Conservation (phyloP, 1,139 yeast genomes). For the Spathaspora sp. region DNA sequence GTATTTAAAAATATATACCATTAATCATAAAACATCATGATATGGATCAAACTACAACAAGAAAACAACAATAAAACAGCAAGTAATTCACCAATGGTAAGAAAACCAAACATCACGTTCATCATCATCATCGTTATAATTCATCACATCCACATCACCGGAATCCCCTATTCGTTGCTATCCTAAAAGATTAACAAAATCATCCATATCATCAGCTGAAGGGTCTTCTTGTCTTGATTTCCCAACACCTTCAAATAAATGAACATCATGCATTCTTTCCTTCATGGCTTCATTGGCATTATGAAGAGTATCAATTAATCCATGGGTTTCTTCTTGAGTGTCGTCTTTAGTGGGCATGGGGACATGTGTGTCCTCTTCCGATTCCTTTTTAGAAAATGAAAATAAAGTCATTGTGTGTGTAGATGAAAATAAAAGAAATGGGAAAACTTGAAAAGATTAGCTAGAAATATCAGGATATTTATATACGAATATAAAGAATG, state of each 20-base stretch:
- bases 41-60: not conserved
- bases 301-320: conserved; percentile 3
- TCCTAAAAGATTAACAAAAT: conserved; percentile 15
- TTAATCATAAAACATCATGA: conserved; percentile 3
- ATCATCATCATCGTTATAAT: conserved; percentile 3
- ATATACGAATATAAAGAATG: not conserved
- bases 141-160: not conserved
- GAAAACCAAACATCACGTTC: conserved; percentile 9
- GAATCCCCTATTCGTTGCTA: conserved; percentile 6
- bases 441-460: not conserved
- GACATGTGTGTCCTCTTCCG: not conserved
- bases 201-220: conserved; percentile 11
- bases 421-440: not conserved
- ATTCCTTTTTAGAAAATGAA: not conserved
- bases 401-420: not conserved
- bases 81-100: conserved; percentile 2
- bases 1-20: conserved; percentile 3
- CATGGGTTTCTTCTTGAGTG: not conserved
- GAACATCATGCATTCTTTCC: conserved; percentile 8
- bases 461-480: not conserved
- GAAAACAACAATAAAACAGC: not conserved
- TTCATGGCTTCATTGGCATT: conserved; percentile 7
- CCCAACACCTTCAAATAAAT: conserved; percentile 9
- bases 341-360: conserved; percentile 1
- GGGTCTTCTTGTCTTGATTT: conserved; percentile 7